phyloP scores from a whole-genome alignment of 306 rosid species.

The Quercus robur region DNA sequence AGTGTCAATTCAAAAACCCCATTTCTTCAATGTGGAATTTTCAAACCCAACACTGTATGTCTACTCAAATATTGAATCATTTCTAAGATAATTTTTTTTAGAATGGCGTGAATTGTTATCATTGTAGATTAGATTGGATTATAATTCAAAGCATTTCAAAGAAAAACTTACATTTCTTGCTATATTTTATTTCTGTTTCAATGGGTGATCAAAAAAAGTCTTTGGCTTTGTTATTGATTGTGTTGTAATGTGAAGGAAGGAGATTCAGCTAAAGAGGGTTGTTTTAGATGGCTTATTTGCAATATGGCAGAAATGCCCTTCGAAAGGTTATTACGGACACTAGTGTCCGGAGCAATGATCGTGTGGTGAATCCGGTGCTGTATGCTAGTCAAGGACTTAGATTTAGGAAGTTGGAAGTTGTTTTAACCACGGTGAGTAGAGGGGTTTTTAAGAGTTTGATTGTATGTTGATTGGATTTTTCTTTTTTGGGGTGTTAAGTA shows the following conservation, averaged over 20 bases:
- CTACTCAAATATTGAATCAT: no score
- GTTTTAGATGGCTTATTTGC: slow-evolving; percentile 45
- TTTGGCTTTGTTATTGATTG: neutral
- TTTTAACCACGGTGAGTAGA: slow-evolving; percentile 63
- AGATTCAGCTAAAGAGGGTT: neutral
- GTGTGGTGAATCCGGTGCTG: slow-evolving; percentile 55
- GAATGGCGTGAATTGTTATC: neutral
- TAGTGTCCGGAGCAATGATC: slow-evolving; percentile 24
- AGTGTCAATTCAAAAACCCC: no score
- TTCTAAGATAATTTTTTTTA: no score
- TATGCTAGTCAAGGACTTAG: slow-evolving; percentile 72
- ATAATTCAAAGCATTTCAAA: neutral
- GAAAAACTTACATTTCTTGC: neutral
- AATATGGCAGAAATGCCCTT: slow-evolving; percentile 60
- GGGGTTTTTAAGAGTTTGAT: neutral
- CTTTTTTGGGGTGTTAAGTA: neutral
- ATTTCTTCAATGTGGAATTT: no score
- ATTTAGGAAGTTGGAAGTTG: slow-evolving; percentile 74
- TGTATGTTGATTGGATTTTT: neutral
- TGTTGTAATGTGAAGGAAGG: neutral
- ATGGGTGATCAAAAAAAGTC: no score
- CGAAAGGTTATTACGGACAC: slow-evolving; percentile 47
- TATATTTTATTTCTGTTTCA: neutral
- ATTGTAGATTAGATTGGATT: neutral
- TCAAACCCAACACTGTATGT: no score